Conservation (phyloP, 768 basidiomycete species). For the Podaxis mareebaensis region DNA sequence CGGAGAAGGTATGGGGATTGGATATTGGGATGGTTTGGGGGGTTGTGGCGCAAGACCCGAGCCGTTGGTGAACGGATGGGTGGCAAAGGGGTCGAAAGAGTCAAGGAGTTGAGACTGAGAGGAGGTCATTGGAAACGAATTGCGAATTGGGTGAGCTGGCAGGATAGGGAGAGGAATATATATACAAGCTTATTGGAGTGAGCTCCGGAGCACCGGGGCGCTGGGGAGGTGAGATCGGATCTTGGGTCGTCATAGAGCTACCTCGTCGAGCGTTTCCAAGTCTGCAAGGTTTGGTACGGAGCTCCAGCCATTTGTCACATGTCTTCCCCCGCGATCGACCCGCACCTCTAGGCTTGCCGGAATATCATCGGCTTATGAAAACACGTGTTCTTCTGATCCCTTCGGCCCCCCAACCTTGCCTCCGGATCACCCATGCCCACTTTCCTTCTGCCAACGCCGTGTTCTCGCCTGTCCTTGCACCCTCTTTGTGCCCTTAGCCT, state of each 20-base stretch:
- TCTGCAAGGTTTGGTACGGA: neutral
- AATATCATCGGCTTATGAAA: constrained; percentile 11
- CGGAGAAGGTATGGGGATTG: constrained; percentile 40
- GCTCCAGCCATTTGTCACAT: constrained; percentile 5
- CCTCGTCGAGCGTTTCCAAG: neutral
- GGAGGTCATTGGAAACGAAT: constrained; percentile 11
- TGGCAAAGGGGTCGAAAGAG: constrained; percentile 59
- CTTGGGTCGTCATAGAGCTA: constrained; percentile 9
- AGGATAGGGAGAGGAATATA: neutral
- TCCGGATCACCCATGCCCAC: constrained; percentile 1
- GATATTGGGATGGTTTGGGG: constrained; percentile 49
- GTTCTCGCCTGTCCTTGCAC: too few species aligned
- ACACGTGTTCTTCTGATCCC: constrained; percentile 8
- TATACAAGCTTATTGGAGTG: neutral
- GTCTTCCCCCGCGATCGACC: constrained; percentile 9
- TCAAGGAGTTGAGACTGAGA: constrained; percentile 34
- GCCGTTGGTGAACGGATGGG: constrained; percentile 58
- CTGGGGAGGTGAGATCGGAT: constrained; percentile 11
- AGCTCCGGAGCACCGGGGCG: constrained; percentile 7
- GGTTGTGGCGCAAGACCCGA: constrained; percentile 41
- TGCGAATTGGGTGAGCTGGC: constrained; percentile 14
- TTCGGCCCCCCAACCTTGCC: neutral
- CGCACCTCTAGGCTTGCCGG: constrained; percentile 9
- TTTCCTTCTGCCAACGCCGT: neutral
- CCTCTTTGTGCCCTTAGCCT: neutral